Conservation (phyloP, 352 stramenopile genomes). For the Globisporangium abappressorium region DNA sequence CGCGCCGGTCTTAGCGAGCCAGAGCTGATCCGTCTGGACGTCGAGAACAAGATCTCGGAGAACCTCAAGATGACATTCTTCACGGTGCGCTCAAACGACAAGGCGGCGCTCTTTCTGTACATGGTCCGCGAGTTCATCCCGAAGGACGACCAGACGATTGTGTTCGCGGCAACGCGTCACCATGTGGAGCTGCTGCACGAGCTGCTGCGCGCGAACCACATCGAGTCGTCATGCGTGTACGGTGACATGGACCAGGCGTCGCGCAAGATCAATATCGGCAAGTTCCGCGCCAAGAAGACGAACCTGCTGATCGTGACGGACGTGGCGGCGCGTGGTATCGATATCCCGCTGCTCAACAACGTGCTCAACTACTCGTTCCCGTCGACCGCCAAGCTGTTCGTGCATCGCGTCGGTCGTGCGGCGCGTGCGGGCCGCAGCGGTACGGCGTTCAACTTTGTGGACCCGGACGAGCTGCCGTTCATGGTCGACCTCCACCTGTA, state of each 20-base stretch:
- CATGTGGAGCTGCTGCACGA: constrained; percentile 98
- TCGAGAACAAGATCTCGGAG: constrained; percentile 97
- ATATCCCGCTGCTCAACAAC: constrained; percentile 96
- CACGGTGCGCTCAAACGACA: constrained; percentile 93
- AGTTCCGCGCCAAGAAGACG: constrained; percentile 89
- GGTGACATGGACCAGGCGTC: constrained; percentile 93
- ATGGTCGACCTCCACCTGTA: constrained; percentile 98
- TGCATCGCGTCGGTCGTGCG: constrained; percentile 96
- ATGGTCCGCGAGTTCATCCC: constrained; percentile 94
- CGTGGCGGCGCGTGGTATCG: constrained; percentile 93
- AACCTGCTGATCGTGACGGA: constrained; percentile 94
- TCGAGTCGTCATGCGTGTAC: constrained; percentile 90
- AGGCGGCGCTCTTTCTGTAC: constrained; percentile 95
- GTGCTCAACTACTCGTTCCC: constrained; percentile 96
- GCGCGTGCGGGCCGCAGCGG: constrained; percentile 94
- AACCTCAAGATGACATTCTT: constrained; percentile 98
- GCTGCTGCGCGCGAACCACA: constrained; percentile 80
- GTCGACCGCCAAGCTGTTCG: constrained; percentile 91
- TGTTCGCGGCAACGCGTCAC: constrained; percentile 98
- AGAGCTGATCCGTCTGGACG: constrained; percentile 96
- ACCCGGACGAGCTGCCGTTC: constrained; percentile 98
- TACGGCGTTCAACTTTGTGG: constrained; percentile 95
- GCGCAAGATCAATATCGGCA: constrained; percentile 88
- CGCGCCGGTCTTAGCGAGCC: constrained; percentile 96
- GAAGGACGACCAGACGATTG: constrained; percentile 92